A percentile compares a stretch with the other conserved stretches of the same genome.
Evolutionary conservation across 2,329 filamentous ascomycete species (phyloP).

Genomic region (Rhynchosporium agropyri): DNA sequence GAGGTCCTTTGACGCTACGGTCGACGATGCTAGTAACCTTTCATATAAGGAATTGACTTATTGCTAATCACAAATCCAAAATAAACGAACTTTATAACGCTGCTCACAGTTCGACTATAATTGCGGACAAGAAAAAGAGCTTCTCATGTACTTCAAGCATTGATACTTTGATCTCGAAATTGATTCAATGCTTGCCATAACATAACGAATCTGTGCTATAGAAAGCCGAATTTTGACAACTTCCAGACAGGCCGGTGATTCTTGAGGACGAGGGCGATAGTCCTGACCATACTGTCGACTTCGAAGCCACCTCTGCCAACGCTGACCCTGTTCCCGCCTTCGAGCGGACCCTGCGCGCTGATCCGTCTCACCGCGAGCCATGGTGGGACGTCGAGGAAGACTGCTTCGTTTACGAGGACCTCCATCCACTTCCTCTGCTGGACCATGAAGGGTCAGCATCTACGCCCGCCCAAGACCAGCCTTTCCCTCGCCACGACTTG

Average conservation of each 20-base stretch:
- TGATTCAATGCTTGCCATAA: too few species aligned
- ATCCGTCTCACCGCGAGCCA: conserved; percentile 9
- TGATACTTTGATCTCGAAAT: too few species aligned
- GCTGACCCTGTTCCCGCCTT: conserved; percentile 1
- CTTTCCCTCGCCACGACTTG: conserved; percentile 7
- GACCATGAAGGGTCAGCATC: conserved; percentile 12
- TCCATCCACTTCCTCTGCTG: conserved; percentile 12
- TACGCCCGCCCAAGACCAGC: conserved; percentile 17
- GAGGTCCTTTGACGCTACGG: too few species aligned
- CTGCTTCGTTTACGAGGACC: conserved; percentile 12
- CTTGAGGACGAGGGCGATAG: conserved; percentile 13
- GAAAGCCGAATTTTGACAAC: conserved; percentile 14
- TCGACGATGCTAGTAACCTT: too few species aligned
- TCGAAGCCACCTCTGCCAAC: conserved; percentile 1
- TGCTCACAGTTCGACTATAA: too few species aligned
- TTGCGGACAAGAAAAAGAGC: too few species aligned
- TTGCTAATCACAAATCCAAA: too few species aligned
- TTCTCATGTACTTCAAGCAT: too few species aligned
- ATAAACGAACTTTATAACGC: too few species aligned
- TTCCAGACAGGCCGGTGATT: conserved; percentile 15
- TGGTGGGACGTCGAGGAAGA: conserved; percentile 21
- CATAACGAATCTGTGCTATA: not conserved
- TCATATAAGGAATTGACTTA: too few species aligned
- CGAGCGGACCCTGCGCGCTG: conserved; percentile 9
- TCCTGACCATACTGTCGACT: not conserved